A percentile compares a stretch with the other conserved stretches of the same genome.
Conservation (phyloP, 2,329 filamentous ascomycete genomes). For the Colletotrichum lupini region DNA sequence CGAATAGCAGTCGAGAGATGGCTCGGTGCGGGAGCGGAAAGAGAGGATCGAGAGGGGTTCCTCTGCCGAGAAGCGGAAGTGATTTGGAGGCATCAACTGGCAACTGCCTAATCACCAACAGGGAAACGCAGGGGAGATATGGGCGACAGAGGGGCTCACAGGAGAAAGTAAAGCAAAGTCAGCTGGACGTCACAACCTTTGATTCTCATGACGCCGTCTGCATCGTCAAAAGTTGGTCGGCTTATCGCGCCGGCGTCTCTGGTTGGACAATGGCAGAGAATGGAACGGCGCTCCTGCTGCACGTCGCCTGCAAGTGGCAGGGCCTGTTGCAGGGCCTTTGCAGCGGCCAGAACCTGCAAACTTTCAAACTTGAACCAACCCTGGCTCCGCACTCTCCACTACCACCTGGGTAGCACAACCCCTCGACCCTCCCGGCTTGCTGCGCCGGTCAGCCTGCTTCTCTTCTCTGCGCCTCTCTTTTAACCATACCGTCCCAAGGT, state of each 20-base stretch:
- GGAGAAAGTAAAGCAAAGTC: background rate
- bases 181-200: conserved; percentile 8
- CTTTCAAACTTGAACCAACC: background rate
- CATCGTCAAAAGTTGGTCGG: conserved; percentile 29
- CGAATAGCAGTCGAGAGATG: background rate
- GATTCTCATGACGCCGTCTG: conserved; percentile 28
- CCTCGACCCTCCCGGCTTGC: background rate
- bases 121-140: background rate
- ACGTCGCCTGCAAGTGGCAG: background rate
- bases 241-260: conserved; percentile 27
- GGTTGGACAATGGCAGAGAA: conserved; percentile 34
- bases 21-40: background rate
- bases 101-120: background rate
- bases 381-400: conserved; percentile 14
- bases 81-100: background rate
- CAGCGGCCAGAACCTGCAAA: conserved; percentile 24
- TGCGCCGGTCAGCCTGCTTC: background rate
- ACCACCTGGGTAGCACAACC: background rate
- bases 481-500: background rate
- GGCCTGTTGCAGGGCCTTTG: conserved; percentile 19
- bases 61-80: background rate
- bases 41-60: background rate
- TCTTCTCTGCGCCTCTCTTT: background rate
- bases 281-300: conserved; percentile 11
- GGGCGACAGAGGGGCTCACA: background rate